Evolutionary conservation across 306 rosid species (phyloP), one percentile per base, ranked within the genome.

Genomic region (Trifolium fragiferum): DNA sequence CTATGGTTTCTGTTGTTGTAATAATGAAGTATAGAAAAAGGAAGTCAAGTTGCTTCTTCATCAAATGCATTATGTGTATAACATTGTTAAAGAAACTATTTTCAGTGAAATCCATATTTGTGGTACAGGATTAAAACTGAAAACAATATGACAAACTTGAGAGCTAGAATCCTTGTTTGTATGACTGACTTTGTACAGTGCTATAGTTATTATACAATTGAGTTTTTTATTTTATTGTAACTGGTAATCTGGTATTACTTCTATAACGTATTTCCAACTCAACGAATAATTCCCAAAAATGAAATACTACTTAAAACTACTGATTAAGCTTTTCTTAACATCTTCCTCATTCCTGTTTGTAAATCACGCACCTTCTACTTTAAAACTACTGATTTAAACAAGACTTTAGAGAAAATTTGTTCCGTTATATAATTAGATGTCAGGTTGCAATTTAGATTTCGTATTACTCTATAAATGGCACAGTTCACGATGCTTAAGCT

Each of bases 211-310:
- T 20, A 23, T 5, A 57, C 1, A 44, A 47, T 57, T 44, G 10
- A 41, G 10, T 38, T 59, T 55, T 43, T 3, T 14, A 68, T 43
- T 58, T 44, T 27, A 27, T 0, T 27, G 32, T 3, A 27, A 68
- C 38, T 58, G 16, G 50, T 58, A 43, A 14, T n/a, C 11, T 32
- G 11, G 41, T 58, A 58, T 33, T 23, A 23, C 25, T 55, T 60
- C 16, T 16, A 9, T 7, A 40, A 10, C 8, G 50, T 32, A 18
- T 77, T 60, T 33, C 46, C 76, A 62, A 72, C 27, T 63, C 47
- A 47, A 50, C 23, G 3, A 23, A 49, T 38, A 49, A 35, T 15
- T 77, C 30, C 41, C 40, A 49, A 49, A 49, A 10, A 43, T 11
- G 5, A 35, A 74, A 59, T 46, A 9, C 25, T n/a, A 20, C 19